These are phyloP conservation scores for Vanderwaltozyma tropicalis DNA, from an alignment of 805 yeast genomes.

Conservation along the genomic window DNA sequence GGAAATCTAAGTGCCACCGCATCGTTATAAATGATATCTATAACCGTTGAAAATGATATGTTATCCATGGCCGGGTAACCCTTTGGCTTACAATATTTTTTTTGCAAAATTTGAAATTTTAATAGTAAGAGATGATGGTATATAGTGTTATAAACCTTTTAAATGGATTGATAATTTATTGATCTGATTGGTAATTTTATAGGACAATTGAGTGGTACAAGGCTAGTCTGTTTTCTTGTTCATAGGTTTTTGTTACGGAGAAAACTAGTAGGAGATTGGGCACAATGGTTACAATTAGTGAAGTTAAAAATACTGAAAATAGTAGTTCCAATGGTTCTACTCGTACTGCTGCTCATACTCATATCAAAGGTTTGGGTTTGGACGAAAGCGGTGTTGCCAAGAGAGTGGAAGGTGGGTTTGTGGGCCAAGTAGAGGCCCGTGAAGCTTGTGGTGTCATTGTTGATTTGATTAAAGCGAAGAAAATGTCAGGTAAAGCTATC, in stretches of 20 bases:
- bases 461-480: slow-evolving; percentile 83
- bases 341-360: slow-evolving; percentile 93
- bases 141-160: no score
- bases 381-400: slow-evolving; percentile 85
- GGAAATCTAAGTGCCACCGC: no score
- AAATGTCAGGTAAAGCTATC: slow-evolving; percentile 93
- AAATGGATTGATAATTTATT: no score
- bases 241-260: not conserved
- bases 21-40: no score
- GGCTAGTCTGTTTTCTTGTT: no score
- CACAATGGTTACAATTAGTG: slow-evolving; percentile 4
- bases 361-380: slow-evolving; percentile 86
- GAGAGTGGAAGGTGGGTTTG: slow-evolving; percentile 76
- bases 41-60: no score
- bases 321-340: slow-evolving; percentile 11
- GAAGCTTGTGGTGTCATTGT: slow-evolving; percentile 94
- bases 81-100: no score
- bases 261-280: not conserved
- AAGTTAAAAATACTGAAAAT: slow-evolving; percentile 1
- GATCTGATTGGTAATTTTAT: no score
- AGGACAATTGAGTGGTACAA: no score
- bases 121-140: no score
- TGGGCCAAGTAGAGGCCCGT: slow-evolving; percentile 61
- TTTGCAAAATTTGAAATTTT: no score
- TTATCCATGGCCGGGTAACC: no score